phyloP scores from a whole-genome alignment of 352 stramenopile genomes.

The Peronospora tabacina region DNA sequence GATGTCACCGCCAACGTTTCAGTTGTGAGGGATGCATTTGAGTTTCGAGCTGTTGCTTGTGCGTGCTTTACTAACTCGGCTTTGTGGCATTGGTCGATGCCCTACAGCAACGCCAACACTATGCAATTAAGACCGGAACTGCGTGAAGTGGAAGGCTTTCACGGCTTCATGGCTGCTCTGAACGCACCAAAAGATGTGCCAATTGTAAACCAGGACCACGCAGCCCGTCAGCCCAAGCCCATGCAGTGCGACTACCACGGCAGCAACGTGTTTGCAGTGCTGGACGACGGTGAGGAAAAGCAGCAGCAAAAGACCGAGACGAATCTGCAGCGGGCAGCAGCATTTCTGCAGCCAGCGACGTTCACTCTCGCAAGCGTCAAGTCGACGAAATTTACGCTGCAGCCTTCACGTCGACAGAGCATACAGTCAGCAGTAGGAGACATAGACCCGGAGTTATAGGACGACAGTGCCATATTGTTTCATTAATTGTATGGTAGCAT shows the following conservation, averaged over 20 bases:
- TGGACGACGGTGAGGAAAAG: constrained; percentile 47
- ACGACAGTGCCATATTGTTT: not conserved
- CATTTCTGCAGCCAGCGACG: constrained; percentile 60
- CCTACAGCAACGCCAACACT: constrained; percentile 24
- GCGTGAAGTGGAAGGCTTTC: constrained; percentile 56
- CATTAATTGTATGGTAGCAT: not conserved
- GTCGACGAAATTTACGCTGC: constrained; percentile 17
- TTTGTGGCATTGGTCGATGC: not conserved
- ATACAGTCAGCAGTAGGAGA: constrained; percentile 15
- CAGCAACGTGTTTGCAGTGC: constrained; percentile 57
- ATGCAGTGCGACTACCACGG: constrained; percentile 30
- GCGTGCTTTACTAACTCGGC: not conserved
- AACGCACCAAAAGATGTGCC: constrained; percentile 39
- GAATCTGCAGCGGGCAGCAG: constrained; percentile 7
- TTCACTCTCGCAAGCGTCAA: constrained; percentile 42
- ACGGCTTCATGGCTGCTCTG: constrained; percentile 58
- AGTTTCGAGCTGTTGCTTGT: not conserved
- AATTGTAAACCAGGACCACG: constrained; percentile 18
- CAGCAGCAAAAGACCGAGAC: constrained; percentile 10
- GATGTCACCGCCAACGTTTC: constrained; percentile 56
- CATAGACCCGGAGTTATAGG: constrained; percentile 62
- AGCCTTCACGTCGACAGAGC: constrained; percentile 19
- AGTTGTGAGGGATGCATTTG: constrained; percentile 42
- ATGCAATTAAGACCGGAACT: constrained; percentile 8
- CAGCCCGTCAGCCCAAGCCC: constrained; percentile 18